Evolutionary conservation across 2,329 filamentous ascomycete species (phyloP), one percentile per base, ranked within the genome.

Genomic region (Lachnellula subtilissima): DNA sequence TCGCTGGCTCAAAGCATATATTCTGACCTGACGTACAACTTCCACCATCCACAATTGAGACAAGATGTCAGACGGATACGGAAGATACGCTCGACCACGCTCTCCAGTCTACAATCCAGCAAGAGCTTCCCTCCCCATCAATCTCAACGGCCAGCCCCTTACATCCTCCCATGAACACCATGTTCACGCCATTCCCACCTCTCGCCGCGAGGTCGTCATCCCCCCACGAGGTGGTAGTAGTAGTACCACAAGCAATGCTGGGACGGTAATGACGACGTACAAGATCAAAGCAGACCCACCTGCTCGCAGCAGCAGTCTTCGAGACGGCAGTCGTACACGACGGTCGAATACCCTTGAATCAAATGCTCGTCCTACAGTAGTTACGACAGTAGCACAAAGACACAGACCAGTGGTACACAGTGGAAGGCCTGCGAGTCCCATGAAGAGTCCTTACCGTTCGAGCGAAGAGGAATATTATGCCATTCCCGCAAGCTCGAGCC

Each of bases 401-500:
- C 61, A 68, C 25, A 59, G 64, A 57, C 62, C 68, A 1, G 59
- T 64, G 0, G 57, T 69, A 17, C 67, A 70, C 53, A 61, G 61
- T 22, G 55, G 54, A 46, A 69, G 72, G 43, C 65, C 66, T 66
- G 73, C 48, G 72, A 85, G 81, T 64, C 81, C 82, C 17, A 69
- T 76, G 40, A 76, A 78, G 60, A 79, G 83, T 54, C 70, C 78
- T 4, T 78, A 80, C 68, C 76, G 80, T 47, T 70, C 76, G 15
- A 80, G 76, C 64, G 81, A 84, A 40, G 75, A 79, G 35, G 68
- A 73, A 36, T 82, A 81, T 62, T 83, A 81, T 65, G 69, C 81
- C 32, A 76, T 83, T 60, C 82, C 82, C n/a, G 81, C 81, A 52
- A 78, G 80, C 5, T 84, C 82, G 32, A 75, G 77, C 53, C 78